Percentiles rank a stretch among this genome's conserved stretches.
phyloP scores from a whole-genome alignment of 2,329 filamentous ascomycete species.

The Colletotrichum coccodes region DNA sequence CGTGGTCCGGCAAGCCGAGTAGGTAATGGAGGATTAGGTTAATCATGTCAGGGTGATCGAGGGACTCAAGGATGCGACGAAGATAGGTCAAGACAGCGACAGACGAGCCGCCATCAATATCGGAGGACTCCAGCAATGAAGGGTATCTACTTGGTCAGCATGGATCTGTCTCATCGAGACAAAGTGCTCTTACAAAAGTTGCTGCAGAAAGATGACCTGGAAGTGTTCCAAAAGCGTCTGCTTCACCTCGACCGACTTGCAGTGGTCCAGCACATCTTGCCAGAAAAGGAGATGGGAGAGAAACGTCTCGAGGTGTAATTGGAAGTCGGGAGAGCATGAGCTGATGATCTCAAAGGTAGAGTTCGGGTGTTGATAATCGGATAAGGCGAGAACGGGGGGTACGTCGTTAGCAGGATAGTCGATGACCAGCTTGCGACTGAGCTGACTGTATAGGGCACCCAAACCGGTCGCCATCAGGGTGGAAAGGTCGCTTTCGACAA shows the following conservation, averaged over 20 bases:
- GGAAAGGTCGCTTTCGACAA: constrained; percentile 95
- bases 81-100: constrained; percentile 96
- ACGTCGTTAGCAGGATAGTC: constrained; percentile 79
- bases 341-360: constrained; percentile 77
- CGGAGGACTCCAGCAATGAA: constrained; percentile 94
- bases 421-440: constrained; percentile 83
- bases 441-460: constrained; percentile 76
- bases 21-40: constrained; percentile 94
- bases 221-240: constrained; percentile 96
- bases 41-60: constrained; percentile 94
- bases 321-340: constrained; percentile 79
- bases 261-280: constrained; percentile 98
- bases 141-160: constrained; percentile 71
- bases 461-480: constrained; percentile 97
- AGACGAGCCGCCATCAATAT: constrained; percentile 95
- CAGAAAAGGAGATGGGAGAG: constrained; percentile 95
- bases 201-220: constrained; percentile 94
- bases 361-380: constrained; percentile 84
- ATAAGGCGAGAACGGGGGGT: constrained; percentile 86
- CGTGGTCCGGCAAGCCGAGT: constrained; percentile 77
- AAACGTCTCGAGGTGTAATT: constrained; percentile 91
- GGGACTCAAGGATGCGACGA: constrained; percentile 86
- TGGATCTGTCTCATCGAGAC: constrained; percentile 16
- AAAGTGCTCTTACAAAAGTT: constrained; percentile 75
- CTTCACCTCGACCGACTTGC: constrained; percentile 89